Evolutionary conservation across 2,329 filamentous ascomycete species (phyloP), one percentile per base, ranked within the genome.

Genomic region (Aspergillus ochraceus): DNA sequence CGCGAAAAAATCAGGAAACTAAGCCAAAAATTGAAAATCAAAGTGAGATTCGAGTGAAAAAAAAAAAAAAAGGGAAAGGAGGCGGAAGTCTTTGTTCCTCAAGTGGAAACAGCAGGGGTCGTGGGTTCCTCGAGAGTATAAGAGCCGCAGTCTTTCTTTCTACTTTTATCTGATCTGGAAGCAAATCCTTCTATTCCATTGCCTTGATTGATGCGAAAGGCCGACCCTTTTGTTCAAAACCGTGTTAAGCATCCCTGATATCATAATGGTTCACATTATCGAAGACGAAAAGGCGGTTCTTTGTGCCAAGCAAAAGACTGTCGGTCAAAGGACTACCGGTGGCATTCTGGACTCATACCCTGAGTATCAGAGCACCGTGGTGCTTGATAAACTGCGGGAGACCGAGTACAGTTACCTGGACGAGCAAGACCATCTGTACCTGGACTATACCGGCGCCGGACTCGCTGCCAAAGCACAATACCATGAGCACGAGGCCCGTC

Each of bases 401-500:
- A 60, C 58, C 42, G 54, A 60, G 32, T 60, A 60, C 46, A 60
- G 42, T 50, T 60, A 57, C 50, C 55, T 60, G 6, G 58, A 60
- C 20, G 54, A 60, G n/a, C 51, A 57, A 24, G 36, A 56, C 26
- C 58, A 60, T n/a, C 24, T 57, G 12, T 60, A 60, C 19, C 54
- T 60, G 30, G 58, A 60, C 46, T 60, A 60, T 10, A 60, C 58
- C 26, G 58, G 58, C 10, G 45, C 58, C 3, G 58, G 58, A 4
- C 54, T 60, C 9, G 58, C 58, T 0, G 58, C 58, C 4, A 60
- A 60, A 24, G 45, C 51, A 45, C 58, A 60, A 20, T 57, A 60
- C 20, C 50, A 39, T 11, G 50, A 55, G 5, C 58, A 60, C n/a
- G 46, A 60, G 2, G 54, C 49, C 11, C 58, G 58, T 24, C 54